A percentile compares a stretch with the other conserved stretches of the same genome.
These are phyloP conservation scores for Hebeloma cylindrosporum DNA, from an alignment of 768 basidiomycete species.

Conservation along the genomic window DNA sequence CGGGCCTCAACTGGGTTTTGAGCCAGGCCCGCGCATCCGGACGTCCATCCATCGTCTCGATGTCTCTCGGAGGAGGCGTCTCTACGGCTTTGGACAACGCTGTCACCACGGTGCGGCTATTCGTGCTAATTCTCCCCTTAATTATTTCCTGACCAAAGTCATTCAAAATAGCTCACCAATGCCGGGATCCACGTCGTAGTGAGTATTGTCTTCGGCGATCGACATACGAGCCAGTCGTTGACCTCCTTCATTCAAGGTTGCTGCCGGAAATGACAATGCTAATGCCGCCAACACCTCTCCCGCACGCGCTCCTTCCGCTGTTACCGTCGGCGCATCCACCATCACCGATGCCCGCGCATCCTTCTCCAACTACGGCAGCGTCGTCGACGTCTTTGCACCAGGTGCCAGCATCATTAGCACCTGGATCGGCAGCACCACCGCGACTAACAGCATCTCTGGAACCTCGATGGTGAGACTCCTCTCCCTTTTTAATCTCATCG, in stretches of 20 bases:
- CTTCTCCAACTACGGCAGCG: slow-evolving; percentile 44
- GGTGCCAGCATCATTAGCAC: slow-evolving; percentile 33
- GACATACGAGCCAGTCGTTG: no score
- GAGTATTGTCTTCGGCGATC: not conserved
- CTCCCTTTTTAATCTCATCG: not conserved
- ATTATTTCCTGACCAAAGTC: not conserved
- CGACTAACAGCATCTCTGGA: slow-evolving; percentile 27
- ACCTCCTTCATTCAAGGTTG: no score
- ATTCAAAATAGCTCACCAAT: slow-evolving; percentile 23
- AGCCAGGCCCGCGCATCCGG: slow-evolving; percentile 18
- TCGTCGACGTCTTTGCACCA: slow-evolving; percentile 43
- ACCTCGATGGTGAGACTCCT: slow-evolving; percentile 27
- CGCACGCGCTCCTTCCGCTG: slow-evolving; percentile 33
- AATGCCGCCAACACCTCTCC: slow-evolving; percentile 35
- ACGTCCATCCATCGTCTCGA: slow-evolving; percentile 33
- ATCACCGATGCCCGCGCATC: slow-evolving; percentile 34
- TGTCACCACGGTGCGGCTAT: slow-evolving; percentile 24
- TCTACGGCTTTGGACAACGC: slow-evolving; percentile 32
- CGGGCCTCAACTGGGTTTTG: slow-evolving; percentile 34
- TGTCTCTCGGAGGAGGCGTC: slow-evolving; percentile 36
- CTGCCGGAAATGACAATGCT: slow-evolving; percentile 35
- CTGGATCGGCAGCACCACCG: slow-evolving; percentile 28
- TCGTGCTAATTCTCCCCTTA: not conserved
- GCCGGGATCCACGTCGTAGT: slow-evolving; percentile 31
- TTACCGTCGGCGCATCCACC: slow-evolving; percentile 39